Percentiles rank a stretch among this genome's conserved stretches.
Evolutionary conservation across 2,329 filamentous ascomycete genomes (phyloP).

Genomic region (Didymellaceae sp.): DNA sequence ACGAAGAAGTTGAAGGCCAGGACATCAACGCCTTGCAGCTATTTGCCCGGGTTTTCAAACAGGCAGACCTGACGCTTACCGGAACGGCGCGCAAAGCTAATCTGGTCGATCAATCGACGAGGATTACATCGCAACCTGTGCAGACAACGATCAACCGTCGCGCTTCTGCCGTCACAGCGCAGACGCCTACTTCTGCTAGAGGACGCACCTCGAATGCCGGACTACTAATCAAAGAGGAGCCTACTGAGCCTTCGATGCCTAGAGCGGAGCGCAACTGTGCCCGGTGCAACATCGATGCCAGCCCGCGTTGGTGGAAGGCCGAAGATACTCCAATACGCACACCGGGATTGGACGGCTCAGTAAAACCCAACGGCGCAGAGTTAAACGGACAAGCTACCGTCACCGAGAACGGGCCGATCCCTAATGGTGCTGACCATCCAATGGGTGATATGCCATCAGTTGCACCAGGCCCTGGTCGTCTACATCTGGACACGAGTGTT

Average conservation of each 20-base stretch:
- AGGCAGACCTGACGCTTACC: constrained; percentile 87
- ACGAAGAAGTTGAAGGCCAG: constrained; percentile 74
- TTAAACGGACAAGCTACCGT: constrained; percentile 16
- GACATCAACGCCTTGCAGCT: constrained; percentile 83
- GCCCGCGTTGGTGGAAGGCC: constrained; percentile 64
- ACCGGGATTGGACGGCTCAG: constrained; percentile 29
- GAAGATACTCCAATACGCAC: constrained; percentile 23
- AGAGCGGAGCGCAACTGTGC: constrained; percentile 50
- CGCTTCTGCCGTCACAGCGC: constrained; percentile 47
- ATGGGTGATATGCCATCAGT: constrained; percentile 42
- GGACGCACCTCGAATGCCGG: constrained; percentile 47
- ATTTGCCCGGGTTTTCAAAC: constrained; percentile 89
- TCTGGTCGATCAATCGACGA: constrained; percentile 70
- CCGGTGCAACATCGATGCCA: constrained; percentile 67
- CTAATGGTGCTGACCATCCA: constrained; percentile 36
- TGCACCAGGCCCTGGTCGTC: constrained; percentile 18
- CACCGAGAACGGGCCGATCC: constrained; percentile 21
- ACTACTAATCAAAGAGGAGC: constrained; percentile 46
- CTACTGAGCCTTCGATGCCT: constrained; percentile 37
- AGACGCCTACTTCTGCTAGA: constrained; percentile 43
- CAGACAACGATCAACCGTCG: constrained; percentile 46
- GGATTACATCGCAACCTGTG: constrained; percentile 46
- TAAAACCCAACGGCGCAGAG: constrained; percentile 31
- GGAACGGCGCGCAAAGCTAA: constrained; percentile 94
- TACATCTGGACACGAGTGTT: constrained; percentile 35